Percentiles rank a stretch among this genome's conserved stretches.
phyloP scores from a whole-genome alignment of 2,329 filamentous ascomycete species.

The Kalmusia sp. region DNA sequence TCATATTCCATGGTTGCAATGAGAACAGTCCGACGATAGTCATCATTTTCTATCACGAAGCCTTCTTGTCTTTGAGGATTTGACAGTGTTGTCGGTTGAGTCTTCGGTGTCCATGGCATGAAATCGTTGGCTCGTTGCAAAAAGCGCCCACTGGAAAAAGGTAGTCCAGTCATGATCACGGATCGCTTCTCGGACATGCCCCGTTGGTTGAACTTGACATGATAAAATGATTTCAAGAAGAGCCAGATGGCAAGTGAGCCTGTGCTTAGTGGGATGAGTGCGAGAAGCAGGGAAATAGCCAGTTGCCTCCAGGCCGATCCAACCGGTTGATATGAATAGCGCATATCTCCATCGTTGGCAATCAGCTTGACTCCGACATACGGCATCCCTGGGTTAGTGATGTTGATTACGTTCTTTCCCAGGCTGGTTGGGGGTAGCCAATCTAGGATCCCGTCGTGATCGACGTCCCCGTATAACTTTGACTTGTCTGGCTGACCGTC shows the following conservation, averaged over 20 bases:
- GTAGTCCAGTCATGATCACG: constrained; percentile 14
- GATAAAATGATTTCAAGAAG: constrained; percentile 69
- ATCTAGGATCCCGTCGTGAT: constrained; percentile 66
- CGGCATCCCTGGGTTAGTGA: constrained; percentile 63
- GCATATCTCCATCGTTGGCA: constrained; percentile 62
- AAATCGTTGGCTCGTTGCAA: constrained; percentile 4
- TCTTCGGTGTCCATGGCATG: constrained; percentile 8
- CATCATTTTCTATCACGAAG: constrained; percentile 25
- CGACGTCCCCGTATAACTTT: constrained; percentile 66
- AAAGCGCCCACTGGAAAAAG: constrained; percentile 9
- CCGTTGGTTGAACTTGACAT: constrained; percentile 68
- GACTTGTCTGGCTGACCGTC: constrained; percentile 68
- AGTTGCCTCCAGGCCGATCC: constrained; percentile 64
- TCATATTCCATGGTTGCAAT: constrained; percentile 77
- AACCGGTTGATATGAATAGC: constrained; percentile 60
- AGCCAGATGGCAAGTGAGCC: constrained; percentile 60
- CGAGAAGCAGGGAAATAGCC: constrained; percentile 61
- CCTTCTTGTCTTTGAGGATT: constrained; percentile 23
- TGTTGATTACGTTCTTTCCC: constrained; percentile 63
- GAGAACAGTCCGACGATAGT: constrained; percentile 60
- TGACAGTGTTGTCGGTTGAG: background rate
- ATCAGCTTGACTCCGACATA: constrained; percentile 63
- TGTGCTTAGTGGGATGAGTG: constrained; percentile 59
- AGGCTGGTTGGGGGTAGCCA: constrained; percentile 67
- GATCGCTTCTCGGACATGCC: constrained; percentile 60